These are phyloP conservation scores for Oxytropis ochrocephala DNA, from an alignment of 306 rosid species.

Conservation along the genomic window DNA sequence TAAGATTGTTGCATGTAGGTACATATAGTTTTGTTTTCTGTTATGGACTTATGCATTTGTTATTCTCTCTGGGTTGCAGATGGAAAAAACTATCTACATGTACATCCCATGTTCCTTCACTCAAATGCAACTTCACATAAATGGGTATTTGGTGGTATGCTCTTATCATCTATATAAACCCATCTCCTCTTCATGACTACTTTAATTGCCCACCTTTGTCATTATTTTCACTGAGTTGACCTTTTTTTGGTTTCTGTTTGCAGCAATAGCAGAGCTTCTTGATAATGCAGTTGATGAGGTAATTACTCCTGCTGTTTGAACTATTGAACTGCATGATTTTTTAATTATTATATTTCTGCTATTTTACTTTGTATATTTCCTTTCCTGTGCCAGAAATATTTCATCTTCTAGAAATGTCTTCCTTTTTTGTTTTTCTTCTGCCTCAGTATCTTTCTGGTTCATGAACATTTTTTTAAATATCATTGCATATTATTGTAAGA, in stretches of 20 bases:
- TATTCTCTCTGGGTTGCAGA: slow-evolving; percentile 38
- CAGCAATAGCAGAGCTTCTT: slow-evolving; percentile 90
- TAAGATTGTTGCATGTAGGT: background rate
- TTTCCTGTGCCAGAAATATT: background rate
- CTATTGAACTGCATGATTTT: slow-evolving; percentile 6
- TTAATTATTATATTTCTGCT: background rate
- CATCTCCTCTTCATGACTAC: background rate
- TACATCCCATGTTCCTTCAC: slow-evolving; percentile 89
- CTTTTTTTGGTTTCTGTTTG: slow-evolving; percentile 21
- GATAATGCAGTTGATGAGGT: slow-evolving; percentile 99
- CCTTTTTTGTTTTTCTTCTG: background rate
- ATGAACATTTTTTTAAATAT: background rate
- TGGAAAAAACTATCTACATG: slow-evolving; percentile 57
- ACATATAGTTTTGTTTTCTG: background rate
- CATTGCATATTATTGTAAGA: slow-evolving; percentile 13
- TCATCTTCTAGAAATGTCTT: background rate
- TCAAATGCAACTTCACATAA: slow-evolving; percentile 98
- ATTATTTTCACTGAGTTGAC: background rate
- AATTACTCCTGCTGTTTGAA: slow-evolving; percentile 21
- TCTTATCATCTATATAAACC: slow-evolving; percentile 1
- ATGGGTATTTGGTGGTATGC: slow-evolving; percentile 96
- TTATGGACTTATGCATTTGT: background rate
- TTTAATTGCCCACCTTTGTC: background rate
- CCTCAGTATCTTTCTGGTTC: background rate
- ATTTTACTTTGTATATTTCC: background rate